Conservation (phyloP, 2,329 filamentous ascomycete genomes). For the Alternaria arbusti region DNA sequence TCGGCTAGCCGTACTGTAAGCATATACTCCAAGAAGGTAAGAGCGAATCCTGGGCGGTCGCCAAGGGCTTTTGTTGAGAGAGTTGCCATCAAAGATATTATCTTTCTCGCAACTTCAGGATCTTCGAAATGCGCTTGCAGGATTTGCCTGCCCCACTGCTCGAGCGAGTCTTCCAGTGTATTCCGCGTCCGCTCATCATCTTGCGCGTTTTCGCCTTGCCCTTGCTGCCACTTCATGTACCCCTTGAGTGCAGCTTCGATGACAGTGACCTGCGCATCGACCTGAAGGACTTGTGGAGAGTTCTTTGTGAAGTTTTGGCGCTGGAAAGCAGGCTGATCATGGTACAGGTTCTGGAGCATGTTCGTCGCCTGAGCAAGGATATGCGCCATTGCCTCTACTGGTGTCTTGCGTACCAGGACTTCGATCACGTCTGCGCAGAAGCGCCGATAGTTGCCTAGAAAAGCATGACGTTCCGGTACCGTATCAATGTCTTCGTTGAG, state of each 20-base stretch:
- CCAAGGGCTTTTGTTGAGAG: constrained; percentile 83
- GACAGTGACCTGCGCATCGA: constrained; percentile 89
- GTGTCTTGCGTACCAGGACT: constrained; percentile 78
- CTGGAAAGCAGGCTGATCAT: constrained; percentile 70
- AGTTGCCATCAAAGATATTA: constrained; percentile 81
- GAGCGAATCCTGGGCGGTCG: constrained; percentile 78
- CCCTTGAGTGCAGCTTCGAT: constrained; percentile 89
- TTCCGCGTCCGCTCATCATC: constrained; percentile 58
- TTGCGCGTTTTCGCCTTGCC: constrained; percentile 59
- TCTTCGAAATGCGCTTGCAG: constrained; percentile 78
- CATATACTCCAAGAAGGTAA: constrained; percentile 90
- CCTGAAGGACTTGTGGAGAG: constrained; percentile 74
- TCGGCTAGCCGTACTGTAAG: constrained; percentile 81
- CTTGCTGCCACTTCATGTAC: constrained; percentile 78
- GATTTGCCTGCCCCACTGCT: constrained; percentile 76
- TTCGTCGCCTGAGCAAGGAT: constrained; percentile 81
- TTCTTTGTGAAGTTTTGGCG: constrained; percentile 63
- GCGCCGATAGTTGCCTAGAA: constrained; percentile 91
- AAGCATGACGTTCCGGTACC: constrained; percentile 89
- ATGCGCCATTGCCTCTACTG: constrained; percentile 84
- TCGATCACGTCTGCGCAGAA: constrained; percentile 91
- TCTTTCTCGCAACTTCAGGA: constrained; percentile 80
- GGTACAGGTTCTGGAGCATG: constrained; percentile 77
- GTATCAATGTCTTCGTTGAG: constrained; percentile 95
- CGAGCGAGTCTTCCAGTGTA: constrained; percentile 68